A percentile compares a stretch with the other conserved stretches of the same genome.
phyloP scores from a whole-genome alignment of 495 filamentous ascomycete species.

The Daldinia caldariorum region DNA sequence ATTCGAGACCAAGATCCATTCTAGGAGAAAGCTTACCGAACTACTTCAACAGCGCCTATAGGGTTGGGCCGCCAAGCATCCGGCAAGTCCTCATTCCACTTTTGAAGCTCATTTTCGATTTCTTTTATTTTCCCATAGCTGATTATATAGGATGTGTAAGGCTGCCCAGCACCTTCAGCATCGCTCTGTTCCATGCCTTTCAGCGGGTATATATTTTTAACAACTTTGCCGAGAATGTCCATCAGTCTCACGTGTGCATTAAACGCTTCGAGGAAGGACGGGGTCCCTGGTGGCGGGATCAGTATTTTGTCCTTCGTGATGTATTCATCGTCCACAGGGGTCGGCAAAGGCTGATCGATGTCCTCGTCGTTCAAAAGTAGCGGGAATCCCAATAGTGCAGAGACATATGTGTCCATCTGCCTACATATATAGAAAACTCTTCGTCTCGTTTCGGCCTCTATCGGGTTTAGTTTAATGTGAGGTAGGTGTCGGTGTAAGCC shows the following conservation, averaged over 20 bases:
- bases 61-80: constrained; percentile 76
- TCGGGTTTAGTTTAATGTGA: constrained; percentile 76
- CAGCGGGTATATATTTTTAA: constrained; percentile 89
- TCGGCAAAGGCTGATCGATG: constrained; percentile 87
- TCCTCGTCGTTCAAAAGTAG: constrained; percentile 86
- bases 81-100: constrained; percentile 85
- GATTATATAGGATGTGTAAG: constrained; percentile 74
- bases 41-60: constrained; percentile 75
- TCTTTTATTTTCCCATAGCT: constrained; percentile 89
- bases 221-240: constrained; percentile 81
- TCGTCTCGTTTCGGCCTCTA: constrained; percentile 85
- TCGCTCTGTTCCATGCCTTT: constrained; percentile 73
- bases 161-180: constrained; percentile 49
- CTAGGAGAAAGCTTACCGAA: constrained; percentile 67
- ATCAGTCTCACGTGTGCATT: constrained; percentile 87
- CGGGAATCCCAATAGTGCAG: constrained; percentile 86
- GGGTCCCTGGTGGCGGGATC: constrained; percentile 76
- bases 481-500: constrained; percentile 84
- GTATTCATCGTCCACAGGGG: constrained; percentile 89
- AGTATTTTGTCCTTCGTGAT: constrained; percentile 81
- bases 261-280: constrained; percentile 79
- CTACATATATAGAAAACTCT: constrained; percentile 90
- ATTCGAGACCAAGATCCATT: neutral
- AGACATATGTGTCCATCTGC: constrained; percentile 94
- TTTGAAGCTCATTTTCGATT: constrained; percentile 84